Percentiles rank a stretch among this genome's conserved stretches.
Evolutionary conservation across 371 early-diverging fungal species (phyloP).

Genomic region (Mortierella polycephala): DNA sequence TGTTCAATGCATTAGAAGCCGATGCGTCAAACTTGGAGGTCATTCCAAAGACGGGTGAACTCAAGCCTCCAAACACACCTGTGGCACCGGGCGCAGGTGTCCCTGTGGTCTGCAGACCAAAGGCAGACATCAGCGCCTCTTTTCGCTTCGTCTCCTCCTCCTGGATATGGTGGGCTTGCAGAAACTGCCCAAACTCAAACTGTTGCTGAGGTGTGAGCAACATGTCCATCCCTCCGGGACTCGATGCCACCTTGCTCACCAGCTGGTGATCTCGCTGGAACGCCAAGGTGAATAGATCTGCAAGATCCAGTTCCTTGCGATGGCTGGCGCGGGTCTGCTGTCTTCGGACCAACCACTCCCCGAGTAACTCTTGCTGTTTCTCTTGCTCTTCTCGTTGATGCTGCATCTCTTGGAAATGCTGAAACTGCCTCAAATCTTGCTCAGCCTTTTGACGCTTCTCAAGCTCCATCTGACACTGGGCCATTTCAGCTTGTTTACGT

Average conservation of each 20-base stretch:
- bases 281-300: constrained; percentile 49
- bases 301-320: constrained; percentile 35
- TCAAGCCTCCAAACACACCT: background rate
- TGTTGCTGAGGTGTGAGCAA: constrained; percentile 48
- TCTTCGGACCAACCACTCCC: constrained; percentile 41
- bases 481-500: constrained; percentile 33
- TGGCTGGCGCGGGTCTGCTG: constrained; percentile 36
- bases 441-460: constrained; percentile 47
- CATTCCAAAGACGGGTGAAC: background rate
- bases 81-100: background rate
- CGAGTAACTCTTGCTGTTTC: constrained; percentile 28
- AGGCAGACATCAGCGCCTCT: constrained; percentile 15
- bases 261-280: constrained; percentile 41
- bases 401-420: constrained; percentile 45
- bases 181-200: constrained; percentile 46
- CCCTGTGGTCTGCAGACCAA: constrained; percentile 3
- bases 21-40: constrained; percentile 11
- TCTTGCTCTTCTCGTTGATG: constrained; percentile 26
- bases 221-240: constrained; percentile 47
- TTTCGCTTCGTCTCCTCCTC: constrained; percentile 33
- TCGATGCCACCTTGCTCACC: constrained; percentile 30
- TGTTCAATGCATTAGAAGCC: too few relatives aligned
- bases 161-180: constrained; percentile 19
- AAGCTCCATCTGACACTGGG: constrained; percentile 46
- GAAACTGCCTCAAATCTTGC: constrained; percentile 44